Conservation (phyloP, 495 filamentous ascomycete genomes). For the Aspergillus campestris region DNA sequence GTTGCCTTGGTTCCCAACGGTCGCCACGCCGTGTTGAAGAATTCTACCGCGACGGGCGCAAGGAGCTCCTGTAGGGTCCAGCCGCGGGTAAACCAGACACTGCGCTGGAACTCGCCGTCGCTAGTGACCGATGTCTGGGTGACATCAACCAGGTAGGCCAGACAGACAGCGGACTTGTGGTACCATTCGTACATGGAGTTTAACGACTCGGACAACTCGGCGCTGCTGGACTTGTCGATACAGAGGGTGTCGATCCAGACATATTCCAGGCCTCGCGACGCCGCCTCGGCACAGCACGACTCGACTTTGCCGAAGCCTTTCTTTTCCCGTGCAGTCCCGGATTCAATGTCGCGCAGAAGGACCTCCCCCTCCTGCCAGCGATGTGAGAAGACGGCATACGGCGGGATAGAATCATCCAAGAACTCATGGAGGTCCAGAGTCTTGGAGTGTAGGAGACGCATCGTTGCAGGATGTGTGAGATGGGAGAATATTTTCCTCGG, state of each 20-base stretch:
- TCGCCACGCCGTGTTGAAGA: slow-evolving; percentile 12
- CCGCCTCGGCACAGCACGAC: slow-evolving; percentile 10
- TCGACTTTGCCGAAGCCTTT: slow-evolving; percentile 18
- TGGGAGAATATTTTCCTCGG: too few species aligned
- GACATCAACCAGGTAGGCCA: slow-evolving; percentile 25
- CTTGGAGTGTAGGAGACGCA: background rate
- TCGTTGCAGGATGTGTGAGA: background rate
- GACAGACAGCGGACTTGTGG: slow-evolving; percentile 17
- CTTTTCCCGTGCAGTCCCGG: background rate
- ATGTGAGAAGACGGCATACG: slow-evolving; percentile 30
- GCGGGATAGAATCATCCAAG: background rate
- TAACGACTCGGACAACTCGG: slow-evolving; percentile 31
- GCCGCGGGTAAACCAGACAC: slow-evolving; percentile 17
- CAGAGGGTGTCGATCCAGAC: slow-evolving; percentile 38
- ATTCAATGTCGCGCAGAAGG: slow-evolving; percentile 18
- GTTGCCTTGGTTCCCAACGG: slow-evolving; percentile 19
- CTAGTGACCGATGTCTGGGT: background rate
- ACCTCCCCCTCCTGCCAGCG: slow-evolving; percentile 27
- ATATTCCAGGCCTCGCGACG: slow-evolving; percentile 11
- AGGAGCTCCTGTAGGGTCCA: slow-evolving; percentile 22
- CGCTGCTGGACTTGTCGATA: slow-evolving; percentile 23
- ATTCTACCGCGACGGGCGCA: slow-evolving; percentile 12
- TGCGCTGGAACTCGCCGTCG: background rate
- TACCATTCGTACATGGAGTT: slow-evolving; percentile 34
- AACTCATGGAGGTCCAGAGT: background rate